Conservation (phyloP, 208 protist species). For the Acanthamoeba royreba region DNA sequence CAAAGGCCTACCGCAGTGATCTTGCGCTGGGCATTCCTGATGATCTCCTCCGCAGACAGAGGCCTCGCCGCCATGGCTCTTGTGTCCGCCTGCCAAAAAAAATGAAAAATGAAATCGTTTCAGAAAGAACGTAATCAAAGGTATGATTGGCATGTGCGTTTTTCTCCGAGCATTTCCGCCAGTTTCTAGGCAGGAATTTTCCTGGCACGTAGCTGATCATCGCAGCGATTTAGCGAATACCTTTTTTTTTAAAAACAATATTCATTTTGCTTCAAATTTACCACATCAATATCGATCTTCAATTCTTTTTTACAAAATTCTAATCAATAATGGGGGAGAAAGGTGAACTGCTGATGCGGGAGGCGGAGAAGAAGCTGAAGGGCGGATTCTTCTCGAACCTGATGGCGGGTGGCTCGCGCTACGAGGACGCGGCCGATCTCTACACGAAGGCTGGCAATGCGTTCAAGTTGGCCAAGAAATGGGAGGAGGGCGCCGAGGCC, state of each 20-base stretch:
- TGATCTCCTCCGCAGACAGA: not conserved
- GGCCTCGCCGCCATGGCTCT: not conserved
- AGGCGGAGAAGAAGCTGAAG: conserved; percentile 73
- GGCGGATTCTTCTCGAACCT: conserved; percentile 34
- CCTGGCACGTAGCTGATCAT: no score
- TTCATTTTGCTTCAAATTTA: not conserved
- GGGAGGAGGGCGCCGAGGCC: conserved; percentile 66
- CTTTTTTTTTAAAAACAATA: not conserved
- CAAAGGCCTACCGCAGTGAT: not conserved
- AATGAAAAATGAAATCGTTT: no score
- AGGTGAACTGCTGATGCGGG: conserved; percentile 62
- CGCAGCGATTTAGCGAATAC: not conserved
- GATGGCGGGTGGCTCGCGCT: conserved; percentile 50
- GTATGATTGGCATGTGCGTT: no score
- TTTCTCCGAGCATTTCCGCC: no score
- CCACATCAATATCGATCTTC: not conserved
- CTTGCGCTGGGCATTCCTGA: not conserved
- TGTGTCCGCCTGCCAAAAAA: not conserved
- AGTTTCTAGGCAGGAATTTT: no score
- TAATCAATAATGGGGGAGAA: conserved; percentile 47
- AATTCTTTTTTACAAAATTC: not conserved
- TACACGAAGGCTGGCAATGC: conserved; percentile 73
- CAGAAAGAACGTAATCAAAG: no score
- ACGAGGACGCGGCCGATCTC: conserved; percentile 72
- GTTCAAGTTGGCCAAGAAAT: conserved; percentile 72